These are phyloP conservation scores for Cyclaneusma minus DNA, from an alignment of 2,329 filamentous ascomycete genomes.

Conservation along the genomic window DNA sequence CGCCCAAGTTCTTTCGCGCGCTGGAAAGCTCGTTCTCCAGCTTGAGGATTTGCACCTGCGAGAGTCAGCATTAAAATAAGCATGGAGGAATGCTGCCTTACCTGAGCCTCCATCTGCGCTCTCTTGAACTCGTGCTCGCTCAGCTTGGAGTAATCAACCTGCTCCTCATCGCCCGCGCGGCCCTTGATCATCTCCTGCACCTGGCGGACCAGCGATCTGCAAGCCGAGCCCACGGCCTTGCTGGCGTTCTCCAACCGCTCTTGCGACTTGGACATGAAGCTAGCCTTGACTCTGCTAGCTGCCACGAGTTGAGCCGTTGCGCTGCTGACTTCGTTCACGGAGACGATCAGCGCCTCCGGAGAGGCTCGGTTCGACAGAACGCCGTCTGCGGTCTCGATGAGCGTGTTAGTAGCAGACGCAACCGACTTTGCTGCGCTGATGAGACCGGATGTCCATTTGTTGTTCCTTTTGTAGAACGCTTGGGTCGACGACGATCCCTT, in stretches of 20 bases:
- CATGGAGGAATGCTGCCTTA: constrained; percentile 28
- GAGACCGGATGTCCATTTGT: constrained; percentile 94
- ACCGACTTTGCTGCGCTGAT: constrained; percentile 97
- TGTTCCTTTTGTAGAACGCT: constrained; percentile 99
- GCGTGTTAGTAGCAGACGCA: constrained; percentile 78
- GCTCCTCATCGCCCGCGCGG: constrained; percentile 65
- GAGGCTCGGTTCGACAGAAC: constrained; percentile 85
- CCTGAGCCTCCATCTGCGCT: constrained; percentile 98
- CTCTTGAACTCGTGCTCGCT: constrained; percentile 97
- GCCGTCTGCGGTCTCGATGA: constrained; percentile 96
- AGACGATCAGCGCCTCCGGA: constrained; percentile 93
- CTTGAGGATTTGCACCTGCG: constrained; percentile 88
- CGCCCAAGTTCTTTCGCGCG: constrained; percentile 71
- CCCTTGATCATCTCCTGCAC: constrained; percentile 91
- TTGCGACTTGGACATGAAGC: constrained; percentile 95
- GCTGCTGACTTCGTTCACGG: constrained; percentile 91
- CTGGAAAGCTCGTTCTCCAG: constrained; percentile 73
- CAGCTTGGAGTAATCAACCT: constrained; percentile 75
- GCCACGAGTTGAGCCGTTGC: constrained; percentile 94
- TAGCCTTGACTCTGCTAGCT: constrained; percentile 88
- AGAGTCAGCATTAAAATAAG: constrained; percentile 2
- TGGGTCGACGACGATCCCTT: constrained; percentile 75
- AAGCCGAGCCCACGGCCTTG: constrained; percentile 84
- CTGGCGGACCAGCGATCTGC: constrained; percentile 74
- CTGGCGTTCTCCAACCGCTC: constrained; percentile 80